phyloP scores from a whole-genome alignment of 805 yeast species.

The Komagataella ulmi region DNA sequence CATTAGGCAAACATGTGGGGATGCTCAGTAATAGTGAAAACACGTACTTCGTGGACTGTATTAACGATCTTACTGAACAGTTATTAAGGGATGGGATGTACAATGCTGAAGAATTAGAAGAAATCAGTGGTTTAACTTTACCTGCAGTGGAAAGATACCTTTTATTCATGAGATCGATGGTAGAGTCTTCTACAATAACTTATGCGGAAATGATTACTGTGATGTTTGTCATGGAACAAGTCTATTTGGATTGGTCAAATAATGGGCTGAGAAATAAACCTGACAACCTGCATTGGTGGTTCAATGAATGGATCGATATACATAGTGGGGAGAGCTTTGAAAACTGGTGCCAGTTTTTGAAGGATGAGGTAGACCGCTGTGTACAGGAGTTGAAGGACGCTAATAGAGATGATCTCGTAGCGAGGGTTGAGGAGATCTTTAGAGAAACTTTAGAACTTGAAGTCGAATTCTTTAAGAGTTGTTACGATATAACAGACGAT shows the following conservation, averaged over 20 bases:
- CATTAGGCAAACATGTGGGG: constrained; percentile 35
- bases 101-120: constrained; percentile 10
- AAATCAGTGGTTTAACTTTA: constrained; percentile 8
- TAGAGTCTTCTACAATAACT: constrained; percentile 11
- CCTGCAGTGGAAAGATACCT: constrained; percentile 25
- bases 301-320: constrained; percentile 36
- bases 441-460: constrained; percentile 24
- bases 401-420: constrained; percentile 8
- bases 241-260: constrained; percentile 40
- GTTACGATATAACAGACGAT: constrained; percentile 17
- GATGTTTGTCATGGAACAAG: constrained; percentile 33
- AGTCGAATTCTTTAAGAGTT: constrained; percentile 30
- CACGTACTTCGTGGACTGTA: constrained; percentile 26
- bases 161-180: constrained; percentile 18
- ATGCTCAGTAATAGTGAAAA: constrained; percentile 34
- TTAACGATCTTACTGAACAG: constrained; percentile 11
- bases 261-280: constrained; percentile 13
- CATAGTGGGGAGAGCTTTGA: constrained; percentile 36
- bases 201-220: constrained; percentile 30
- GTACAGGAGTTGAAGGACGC: background rate
- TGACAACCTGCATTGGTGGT: constrained; percentile 25
- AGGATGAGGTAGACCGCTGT: constrained; percentile 24
- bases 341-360: constrained; percentile 33
- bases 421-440: constrained; percentile 18
- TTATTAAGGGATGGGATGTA: constrained; percentile 6